A percentile compares a stretch with the other conserved stretches of the same genome.
phyloP scores from a whole-genome alignment of 352 stramenopile genomes.

The Bremia lactucae region DNA sequence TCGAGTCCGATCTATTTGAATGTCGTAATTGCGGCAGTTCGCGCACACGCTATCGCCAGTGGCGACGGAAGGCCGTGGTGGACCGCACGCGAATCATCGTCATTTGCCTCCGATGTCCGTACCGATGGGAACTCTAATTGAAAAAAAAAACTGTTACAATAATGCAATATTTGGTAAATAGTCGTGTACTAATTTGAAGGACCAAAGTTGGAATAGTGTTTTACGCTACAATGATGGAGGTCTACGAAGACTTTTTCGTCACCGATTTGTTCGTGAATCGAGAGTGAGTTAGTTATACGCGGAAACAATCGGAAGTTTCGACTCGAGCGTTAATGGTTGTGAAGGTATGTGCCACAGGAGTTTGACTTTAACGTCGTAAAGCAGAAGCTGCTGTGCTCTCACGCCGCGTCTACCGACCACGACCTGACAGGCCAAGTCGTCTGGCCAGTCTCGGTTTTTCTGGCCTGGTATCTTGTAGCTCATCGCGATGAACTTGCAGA shows the following conservation, averaged over 20 bases:
- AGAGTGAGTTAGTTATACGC: slow-evolving; percentile 27
- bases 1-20: slow-evolving; percentile 75
- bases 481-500: slow-evolving; percentile 24
- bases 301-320: too few relatives aligned
- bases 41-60: slow-evolving; percentile 70
- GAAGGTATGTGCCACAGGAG: slow-evolving; percentile 34
- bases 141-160: slow-evolving; percentile 23
- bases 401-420: slow-evolving; percentile 54
- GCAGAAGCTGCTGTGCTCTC: slow-evolving; percentile 38
- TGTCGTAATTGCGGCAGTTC: slow-evolving; percentile 68
- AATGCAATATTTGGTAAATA: too few relatives aligned
- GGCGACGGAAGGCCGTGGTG: slow-evolving; percentile 73
- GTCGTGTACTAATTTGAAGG: too few relatives aligned
- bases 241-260: slow-evolving; percentile 45
- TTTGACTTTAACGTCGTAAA: slow-evolving; percentile 40
- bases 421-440: slow-evolving; percentile 71
- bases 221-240: slow-evolving; percentile 27
- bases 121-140: slow-evolving; percentile 72
- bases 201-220: too few relatives aligned
- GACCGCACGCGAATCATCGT: slow-evolving; percentile 78
- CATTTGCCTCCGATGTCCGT: slow-evolving; percentile 63
- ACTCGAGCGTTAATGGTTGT: neutral
- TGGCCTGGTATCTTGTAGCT: slow-evolving; percentile 35
- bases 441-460: slow-evolving; percentile 56
- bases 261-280: slow-evolving; percentile 49